phyloP scores from a whole-genome alignment of 352 stramenopile species.

The Aphanomyces euteiches region DNA sequence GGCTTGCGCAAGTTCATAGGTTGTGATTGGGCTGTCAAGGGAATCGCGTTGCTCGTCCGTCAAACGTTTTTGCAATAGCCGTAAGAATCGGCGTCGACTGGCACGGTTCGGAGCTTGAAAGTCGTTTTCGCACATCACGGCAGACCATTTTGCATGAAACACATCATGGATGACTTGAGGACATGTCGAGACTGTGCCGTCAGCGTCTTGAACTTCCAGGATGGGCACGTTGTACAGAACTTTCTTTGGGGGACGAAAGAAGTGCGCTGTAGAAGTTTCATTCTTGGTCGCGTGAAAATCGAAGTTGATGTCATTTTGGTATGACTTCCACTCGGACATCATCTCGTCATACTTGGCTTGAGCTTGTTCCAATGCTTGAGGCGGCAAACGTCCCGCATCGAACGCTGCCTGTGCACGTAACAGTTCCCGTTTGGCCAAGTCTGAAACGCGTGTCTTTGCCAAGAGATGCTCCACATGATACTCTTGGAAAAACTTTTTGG shows the following conservation, averaged over 20 bases:
- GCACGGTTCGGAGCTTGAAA: background rate
- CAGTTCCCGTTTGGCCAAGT: background rate
- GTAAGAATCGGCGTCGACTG: background rate
- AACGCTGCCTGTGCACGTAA: background rate
- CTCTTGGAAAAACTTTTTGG: background rate
- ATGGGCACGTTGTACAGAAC: slow-evolving; percentile 11
- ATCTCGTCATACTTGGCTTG: too few relatives aligned
- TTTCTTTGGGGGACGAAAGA: slow-evolving; percentile 1
- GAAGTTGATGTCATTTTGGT: slow-evolving; percentile 14
- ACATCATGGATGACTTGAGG: background rate
- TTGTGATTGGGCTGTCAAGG: background rate
- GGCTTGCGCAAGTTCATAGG: background rate
- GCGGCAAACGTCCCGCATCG: background rate
- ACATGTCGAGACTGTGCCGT: background rate
- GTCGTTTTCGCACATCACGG: slow-evolving; percentile 7
- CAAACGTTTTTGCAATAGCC: background rate
- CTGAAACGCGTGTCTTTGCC: background rate
- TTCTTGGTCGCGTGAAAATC: slow-evolving; percentile 7
- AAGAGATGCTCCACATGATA: background rate
- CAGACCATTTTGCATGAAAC: background rate
- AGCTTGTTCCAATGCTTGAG: too few relatives aligned
- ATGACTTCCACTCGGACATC: background rate
- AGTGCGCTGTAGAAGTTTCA: background rate
- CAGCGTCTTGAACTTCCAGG: background rate
- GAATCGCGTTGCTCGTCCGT: background rate